Conservation (phyloP, 345 rosid genomes). For the Laguncularia racemosa region DNA sequence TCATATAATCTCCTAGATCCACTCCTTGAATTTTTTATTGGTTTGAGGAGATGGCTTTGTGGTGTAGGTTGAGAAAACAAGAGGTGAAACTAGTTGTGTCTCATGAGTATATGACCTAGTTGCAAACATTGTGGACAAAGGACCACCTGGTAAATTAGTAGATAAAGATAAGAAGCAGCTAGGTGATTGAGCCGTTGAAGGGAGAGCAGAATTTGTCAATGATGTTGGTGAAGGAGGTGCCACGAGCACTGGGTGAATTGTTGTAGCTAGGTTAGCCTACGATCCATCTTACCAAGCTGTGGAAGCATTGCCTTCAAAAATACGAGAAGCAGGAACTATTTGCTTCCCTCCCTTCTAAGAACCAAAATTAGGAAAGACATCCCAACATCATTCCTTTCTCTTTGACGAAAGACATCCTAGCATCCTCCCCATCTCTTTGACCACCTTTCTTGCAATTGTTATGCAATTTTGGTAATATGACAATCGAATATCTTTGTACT, state of each 20-base stretch:
- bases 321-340: constrained; percentile 75
- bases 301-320: constrained; percentile 62
- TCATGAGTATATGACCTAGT: constrained; percentile 47
- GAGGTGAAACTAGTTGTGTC: constrained; percentile 48
- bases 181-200: constrained; percentile 45
- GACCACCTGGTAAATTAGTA: constrained; percentile 39
- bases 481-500: no score
- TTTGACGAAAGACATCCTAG: constrained; percentile 48
- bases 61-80: constrained; percentile 45
- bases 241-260: constrained; percentile 33
- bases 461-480: no score
- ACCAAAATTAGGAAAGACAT: constrained; percentile 68
- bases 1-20: constrained; percentile 48
- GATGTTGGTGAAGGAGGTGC: constrained; percentile 54
- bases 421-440: no score
- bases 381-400: constrained; percentile 85
- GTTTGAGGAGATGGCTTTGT: constrained; percentile 58
- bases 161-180: constrained; percentile 27
- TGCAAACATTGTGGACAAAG: constrained; percentile 40
- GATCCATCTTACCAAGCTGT: constrained; percentile 51
- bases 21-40: constrained; percentile 48
- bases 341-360: constrained; percentile 76
- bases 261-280: constrained; percentile 47
- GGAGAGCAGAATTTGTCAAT: constrained; percentile 32
- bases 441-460: no score